Evolutionary conservation across 257 asterid species (phyloP), one percentile per base, ranked within the genome.

Genomic region (Plantago elongata): DNA sequence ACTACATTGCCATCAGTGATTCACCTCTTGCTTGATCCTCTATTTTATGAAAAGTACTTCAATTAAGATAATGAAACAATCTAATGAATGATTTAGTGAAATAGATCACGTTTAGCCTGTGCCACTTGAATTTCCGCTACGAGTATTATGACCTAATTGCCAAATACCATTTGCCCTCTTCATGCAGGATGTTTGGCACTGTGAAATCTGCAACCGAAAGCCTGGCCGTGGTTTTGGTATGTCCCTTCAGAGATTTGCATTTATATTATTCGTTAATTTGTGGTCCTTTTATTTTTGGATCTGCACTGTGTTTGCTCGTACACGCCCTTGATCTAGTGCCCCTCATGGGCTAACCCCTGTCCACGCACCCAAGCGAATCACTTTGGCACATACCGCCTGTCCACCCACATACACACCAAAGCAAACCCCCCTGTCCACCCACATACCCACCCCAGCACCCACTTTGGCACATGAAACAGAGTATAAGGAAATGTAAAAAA

Each of bases 171-270:
- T 63, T 17, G 63, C 44, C 22, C 15, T 59, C 18, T 64, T 45
- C 34, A 42, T 82, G 86, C 81, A 92, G 99, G 99, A 92, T 75
- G 88, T 84, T 62, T 92, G 99, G 99, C 99, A 92, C 50, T 92
- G 99, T 69, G 96, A 89, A 72, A 92, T 92, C 67, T 92, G 99
- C 89, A 92, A 84, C 64, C 84, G 94, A 51, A 92, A 81, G 83
- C 99, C 99, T 48, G 97, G 99, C 48, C 99, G 97, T 70, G 99
- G 99, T 75, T 92, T 89, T 72, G 99, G 99, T 92, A 80, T 11
- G 83, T 70, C 45, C 48, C 60, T 34, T 14, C 27, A 22, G 27
- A 9, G 16, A 49, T 71, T n/a, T 42, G 49, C 43, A 40, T 17
- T 13, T 45, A 52, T 45, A 45, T 61, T 38, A 59, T 55, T 63